Percentiles rank a stretch among this genome's conserved stretches.
Evolutionary conservation across 208 protist species (phyloP).

Genomic region (Trypanosoma conorhini): DNA sequence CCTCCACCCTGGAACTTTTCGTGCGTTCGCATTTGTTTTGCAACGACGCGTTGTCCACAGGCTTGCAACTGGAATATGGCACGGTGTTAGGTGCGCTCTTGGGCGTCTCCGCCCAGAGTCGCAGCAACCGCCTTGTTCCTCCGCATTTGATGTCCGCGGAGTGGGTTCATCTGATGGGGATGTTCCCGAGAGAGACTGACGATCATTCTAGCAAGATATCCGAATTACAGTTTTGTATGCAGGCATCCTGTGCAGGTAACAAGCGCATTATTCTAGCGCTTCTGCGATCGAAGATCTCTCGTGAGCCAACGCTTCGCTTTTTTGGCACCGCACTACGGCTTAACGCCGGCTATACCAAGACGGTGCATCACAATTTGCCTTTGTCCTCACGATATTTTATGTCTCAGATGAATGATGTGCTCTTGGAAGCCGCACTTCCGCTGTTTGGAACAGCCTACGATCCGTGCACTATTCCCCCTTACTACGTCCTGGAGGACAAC

Average conservation of each 20-base stretch:
- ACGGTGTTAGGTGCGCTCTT: slow-evolving; percentile 81
- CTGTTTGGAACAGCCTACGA: slow-evolving; percentile 43
- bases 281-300: slow-evolving; percentile 52
- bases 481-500: slow-evolving; percentile 60
- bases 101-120: slow-evolving; percentile 47
- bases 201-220: slow-evolving; percentile 53
- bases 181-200: slow-evolving; percentile 47
- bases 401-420: slow-evolving; percentile 72
- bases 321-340: slow-evolving; percentile 65
- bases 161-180: slow-evolving; percentile 38
- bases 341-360: slow-evolving; percentile 83
- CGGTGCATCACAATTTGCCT: slow-evolving; percentile 64
- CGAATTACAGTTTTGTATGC: slow-evolving; percentile 50
- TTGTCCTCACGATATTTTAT: slow-evolving; percentile 84
- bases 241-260: slow-evolving; percentile 48
- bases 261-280: slow-evolving; percentile 56
- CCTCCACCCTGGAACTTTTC: slow-evolving; percentile 39
- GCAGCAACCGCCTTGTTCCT: slow-evolving; percentile 23
- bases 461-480: slow-evolving; percentile 45
- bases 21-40: slow-evolving; percentile 59
- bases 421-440: slow-evolving; percentile 70
- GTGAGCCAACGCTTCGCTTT: slow-evolving; percentile 67
- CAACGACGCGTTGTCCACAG: slow-evolving; percentile 41
- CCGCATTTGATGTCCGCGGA: slow-evolving; percentile 14
- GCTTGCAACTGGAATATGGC: slow-evolving; percentile 60